A percentile compares a stretch with the other conserved stretches of the same genome.
phyloP scores from a whole-genome alignment of 2,329 filamentous ascomycete species.

The Pseudogymnoascus destructans region DNA sequence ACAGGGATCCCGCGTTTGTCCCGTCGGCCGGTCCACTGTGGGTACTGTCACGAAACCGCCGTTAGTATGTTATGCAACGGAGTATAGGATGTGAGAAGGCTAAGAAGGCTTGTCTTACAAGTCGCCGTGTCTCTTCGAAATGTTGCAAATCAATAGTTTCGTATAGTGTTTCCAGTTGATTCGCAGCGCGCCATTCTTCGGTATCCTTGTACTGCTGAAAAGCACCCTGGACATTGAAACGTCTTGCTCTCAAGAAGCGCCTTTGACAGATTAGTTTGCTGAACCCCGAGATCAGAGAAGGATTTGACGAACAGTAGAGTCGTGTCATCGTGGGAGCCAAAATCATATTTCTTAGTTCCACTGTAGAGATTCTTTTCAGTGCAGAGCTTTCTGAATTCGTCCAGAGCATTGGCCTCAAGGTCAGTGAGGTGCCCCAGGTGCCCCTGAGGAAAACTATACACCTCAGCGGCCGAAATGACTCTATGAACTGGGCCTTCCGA shows the following conservation, averaged over 20 bases:
- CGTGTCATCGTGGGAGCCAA: constrained; percentile 54
- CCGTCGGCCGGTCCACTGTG: constrained; percentile 86
- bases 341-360: constrained; percentile 26
- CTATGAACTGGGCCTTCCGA: constrained; percentile 15
- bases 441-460: constrained; percentile 54
- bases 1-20: constrained; percentile 85
- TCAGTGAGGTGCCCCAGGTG: constrained; percentile 66
- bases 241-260: constrained; percentile 74
- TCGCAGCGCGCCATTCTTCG: constrained; percentile 72
- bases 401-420: constrained; percentile 53
- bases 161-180: constrained; percentile 67
- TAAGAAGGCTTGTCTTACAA: constrained; percentile 40
- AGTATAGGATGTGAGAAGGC: background rate
- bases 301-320: constrained; percentile 47
- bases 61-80: constrained; percentile 18
- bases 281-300: background rate
- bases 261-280: constrained; percentile 32
- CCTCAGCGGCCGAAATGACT: constrained; percentile 26
- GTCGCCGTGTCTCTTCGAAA: constrained; percentile 64
- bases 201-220: constrained; percentile 77
- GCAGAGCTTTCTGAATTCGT: constrained; percentile 57
- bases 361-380: constrained; percentile 52
- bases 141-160: constrained; percentile 74
- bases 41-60: constrained; percentile 45
- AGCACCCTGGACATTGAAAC: constrained; percentile 66